Base-by-base conservation (phyloP, 805 yeast species). In the Candida hungchunana region DNA sequence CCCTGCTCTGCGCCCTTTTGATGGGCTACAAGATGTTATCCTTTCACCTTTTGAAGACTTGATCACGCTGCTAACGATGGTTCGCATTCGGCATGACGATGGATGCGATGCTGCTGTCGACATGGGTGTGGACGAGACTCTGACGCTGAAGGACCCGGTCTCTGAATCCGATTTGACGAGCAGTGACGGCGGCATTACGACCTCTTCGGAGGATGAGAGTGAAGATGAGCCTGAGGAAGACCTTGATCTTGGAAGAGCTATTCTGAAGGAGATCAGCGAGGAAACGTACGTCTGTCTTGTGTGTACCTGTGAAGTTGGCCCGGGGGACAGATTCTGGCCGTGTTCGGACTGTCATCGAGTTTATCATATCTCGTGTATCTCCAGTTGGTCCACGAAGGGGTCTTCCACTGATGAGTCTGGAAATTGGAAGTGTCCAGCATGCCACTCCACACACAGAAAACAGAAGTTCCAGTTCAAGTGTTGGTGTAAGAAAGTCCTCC, bases 341-440 rank as follows among this genome's bases (percentile, higher is more conserved):
- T 90, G 98, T 56, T 57, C 61, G 7, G 64, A 68, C 18, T 90
- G 98, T 56, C 82, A 63, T 53, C 66, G 97, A 40, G 95, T 83
- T 1, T 90, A 86, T 54, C 96, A 90, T 55, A 65, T 87, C 29
- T 79, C 77, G 11, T 90, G 98, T 63, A 82, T 88, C 29, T 63
- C 73, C 32, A 86, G 81, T 46, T 93, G 98, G 98, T 90, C 96
- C 3, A 58, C 64, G 17, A 69, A 83, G 42, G 89, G 89, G 5
- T 74, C 83, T 2, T 73, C 84, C 6, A 79, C 84, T 1, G 75
- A 75, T 22, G 62, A 59, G 1, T 68, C 70, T 29, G 73, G 71
- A 32, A 64, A 69, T 26, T 88, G 96, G 96, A 69, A 88, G 50
- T 88, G 97, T 58, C 96, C 96, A 1, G 73, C 83, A 4, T 84